phyloP scores from a whole-genome alignment of 2,329 filamentous ascomycete species.

The Colletotrichum simmondsii region DNA sequence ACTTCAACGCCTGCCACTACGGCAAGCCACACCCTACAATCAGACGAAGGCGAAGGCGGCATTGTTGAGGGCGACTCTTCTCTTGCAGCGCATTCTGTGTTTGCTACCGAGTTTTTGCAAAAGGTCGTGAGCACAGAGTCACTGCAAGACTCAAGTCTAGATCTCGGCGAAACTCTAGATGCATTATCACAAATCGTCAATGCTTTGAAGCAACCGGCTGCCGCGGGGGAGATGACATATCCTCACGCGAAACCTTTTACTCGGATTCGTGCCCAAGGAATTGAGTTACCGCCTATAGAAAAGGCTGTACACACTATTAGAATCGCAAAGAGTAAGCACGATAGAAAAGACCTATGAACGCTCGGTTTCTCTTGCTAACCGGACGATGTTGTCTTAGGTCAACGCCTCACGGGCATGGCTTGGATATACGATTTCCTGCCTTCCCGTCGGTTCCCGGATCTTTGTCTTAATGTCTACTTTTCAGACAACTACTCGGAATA shows the following conservation, averaged over 20 bases:
- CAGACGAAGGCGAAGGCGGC: slow-evolving; percentile 40
- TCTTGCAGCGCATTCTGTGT: slow-evolving; percentile 56
- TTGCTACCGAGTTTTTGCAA: slow-evolving; percentile 57
- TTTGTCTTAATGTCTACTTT: slow-evolving; percentile 47
- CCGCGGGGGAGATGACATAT: slow-evolving; percentile 40
- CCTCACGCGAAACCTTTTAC: slow-evolving; percentile 35
- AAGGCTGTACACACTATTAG: slow-evolving; percentile 28
- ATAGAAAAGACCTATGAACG: too few relatives aligned
- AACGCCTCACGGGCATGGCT: slow-evolving; percentile 25
- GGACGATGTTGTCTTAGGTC: neutral
- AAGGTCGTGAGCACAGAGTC: slow-evolving; percentile 47
- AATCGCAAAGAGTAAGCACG: slow-evolving; percentile 2
- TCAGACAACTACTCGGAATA: slow-evolving; percentile 44
- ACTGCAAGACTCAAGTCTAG: slow-evolving; percentile 38
- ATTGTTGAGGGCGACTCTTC: slow-evolving; percentile 57
- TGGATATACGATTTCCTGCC: slow-evolving; percentile 46
- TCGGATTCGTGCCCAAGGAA: slow-evolving; percentile 14
- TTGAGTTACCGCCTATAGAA: slow-evolving; percentile 33
- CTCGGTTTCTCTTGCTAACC: neutral
- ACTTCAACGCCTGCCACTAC: slow-evolving; percentile 32
- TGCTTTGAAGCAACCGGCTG: slow-evolving; percentile 40
- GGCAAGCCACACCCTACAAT: slow-evolving; percentile 21
- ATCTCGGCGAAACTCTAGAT: slow-evolving; percentile 48
- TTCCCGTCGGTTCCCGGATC: slow-evolving; percentile 43
- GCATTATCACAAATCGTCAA: slow-evolving; percentile 46